These are phyloP conservation scores for Syzygium jambos DNA, from an alignment of 345 rosid genomes.

Conservation along the genomic window DNA sequence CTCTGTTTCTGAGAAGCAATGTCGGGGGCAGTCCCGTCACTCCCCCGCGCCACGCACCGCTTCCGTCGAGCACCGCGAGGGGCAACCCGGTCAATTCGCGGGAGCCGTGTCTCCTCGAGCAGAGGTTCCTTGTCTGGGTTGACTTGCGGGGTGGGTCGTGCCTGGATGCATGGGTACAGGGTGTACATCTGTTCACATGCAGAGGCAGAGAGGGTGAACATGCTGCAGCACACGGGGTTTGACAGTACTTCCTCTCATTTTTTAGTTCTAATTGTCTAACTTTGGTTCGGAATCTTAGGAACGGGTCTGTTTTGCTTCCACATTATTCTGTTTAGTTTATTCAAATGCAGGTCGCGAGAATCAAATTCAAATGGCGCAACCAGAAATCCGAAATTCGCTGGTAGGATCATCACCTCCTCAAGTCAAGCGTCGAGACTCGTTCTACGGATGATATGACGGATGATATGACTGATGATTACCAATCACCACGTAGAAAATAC, in stretches of 20 bases:
- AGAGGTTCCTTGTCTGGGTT: background rate
- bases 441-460: too few species aligned
- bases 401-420: background rate
- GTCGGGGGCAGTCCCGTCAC: conserved; percentile 10
- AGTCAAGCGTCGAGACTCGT: background rate
- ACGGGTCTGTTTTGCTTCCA: background rate
- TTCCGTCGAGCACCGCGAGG: background rate
- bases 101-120: background rate
- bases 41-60: background rate
- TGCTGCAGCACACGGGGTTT: background rate
- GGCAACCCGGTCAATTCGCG: background rate
- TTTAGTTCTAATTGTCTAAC: background rate
- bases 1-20: conserved; percentile 7
- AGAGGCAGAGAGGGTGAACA: background rate
- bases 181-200: conserved; percentile 1
- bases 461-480: too few species aligned
- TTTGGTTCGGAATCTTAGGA: background rate
- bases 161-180: conserved; percentile 1
- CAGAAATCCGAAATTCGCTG: background rate
- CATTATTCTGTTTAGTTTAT: background rate
- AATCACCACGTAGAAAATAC: background rate
- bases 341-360: background rate
- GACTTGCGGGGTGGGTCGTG: background rate
- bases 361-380: background rate
- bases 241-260: too few species aligned